Conservation (phyloP, 306 rosid species). For the Hippophae gyantsensis region DNA sequence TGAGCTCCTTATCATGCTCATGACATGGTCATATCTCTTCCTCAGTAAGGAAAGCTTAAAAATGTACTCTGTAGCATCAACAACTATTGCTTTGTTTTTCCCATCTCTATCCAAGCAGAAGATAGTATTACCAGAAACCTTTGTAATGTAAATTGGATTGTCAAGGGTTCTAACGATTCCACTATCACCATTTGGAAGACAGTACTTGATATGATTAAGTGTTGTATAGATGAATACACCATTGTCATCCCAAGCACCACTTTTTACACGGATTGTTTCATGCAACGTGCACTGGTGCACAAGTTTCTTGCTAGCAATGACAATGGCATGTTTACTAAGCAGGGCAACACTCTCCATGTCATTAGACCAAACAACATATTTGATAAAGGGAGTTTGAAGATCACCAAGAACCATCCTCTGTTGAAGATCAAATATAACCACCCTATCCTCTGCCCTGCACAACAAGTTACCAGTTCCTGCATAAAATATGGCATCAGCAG, state of each 20-base stretch:
- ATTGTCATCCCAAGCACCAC: conserved; percentile 90
- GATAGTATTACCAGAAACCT: conserved; percentile 54
- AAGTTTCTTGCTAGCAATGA: conserved; percentile 68
- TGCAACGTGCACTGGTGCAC: conserved; percentile 88
- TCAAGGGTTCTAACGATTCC: conserved; percentile 76
- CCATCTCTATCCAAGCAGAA: conserved; percentile 86
- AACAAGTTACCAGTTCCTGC: conserved; percentile 76
- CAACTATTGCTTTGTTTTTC: conserved; percentile 46
- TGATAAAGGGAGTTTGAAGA: conserved; percentile 71
- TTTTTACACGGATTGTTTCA: conserved; percentile 85
- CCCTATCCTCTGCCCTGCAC: conserved; percentile 73
- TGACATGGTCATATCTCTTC: conserved; percentile 65
- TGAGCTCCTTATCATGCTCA: conserved; percentile 79
- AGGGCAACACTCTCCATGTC: conserved; percentile 76
- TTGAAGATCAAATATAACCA: conserved; percentile 65
- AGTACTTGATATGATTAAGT: conserved; percentile 72
- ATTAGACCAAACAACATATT: conserved; percentile 72
- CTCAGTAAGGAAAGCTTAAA: conserved; percentile 66
- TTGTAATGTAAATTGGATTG: conserved; percentile 66
- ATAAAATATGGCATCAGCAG: conserved; percentile 65
- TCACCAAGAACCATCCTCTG: conserved; percentile 68
- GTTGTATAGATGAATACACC: conserved; percentile 81
- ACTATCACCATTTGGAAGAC: conserved; percentile 78
- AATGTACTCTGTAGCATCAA: conserved; percentile 71
- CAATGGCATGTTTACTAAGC: conserved; percentile 75